A percentile compares a stretch with the other conserved stretches of the same genome.
Conservation (phyloP, 2,329 filamentous ascomycete genomes). For the Aspergillus felis region DNA sequence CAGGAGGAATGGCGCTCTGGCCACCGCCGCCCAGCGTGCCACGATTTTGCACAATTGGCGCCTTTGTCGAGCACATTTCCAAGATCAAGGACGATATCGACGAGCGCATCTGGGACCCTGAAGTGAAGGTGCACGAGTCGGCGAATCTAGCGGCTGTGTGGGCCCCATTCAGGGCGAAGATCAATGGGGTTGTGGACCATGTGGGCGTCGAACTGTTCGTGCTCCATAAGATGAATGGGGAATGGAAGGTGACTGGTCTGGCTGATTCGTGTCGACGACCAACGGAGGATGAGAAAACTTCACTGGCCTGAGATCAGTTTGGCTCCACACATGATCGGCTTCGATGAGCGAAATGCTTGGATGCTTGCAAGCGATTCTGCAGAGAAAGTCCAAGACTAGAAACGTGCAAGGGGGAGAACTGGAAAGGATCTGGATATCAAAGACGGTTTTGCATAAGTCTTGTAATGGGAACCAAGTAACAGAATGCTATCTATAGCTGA, state of each 20-base stretch:
- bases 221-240: slow-evolving; percentile 29
- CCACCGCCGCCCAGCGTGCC: slow-evolving; percentile 25
- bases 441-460: not conserved
- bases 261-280: slow-evolving; percentile 33
- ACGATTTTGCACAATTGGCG: slow-evolving; percentile 35
- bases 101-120: slow-evolving; percentile 33
- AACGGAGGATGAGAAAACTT: slow-evolving; percentile 25
- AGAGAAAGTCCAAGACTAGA: not conserved
- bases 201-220: slow-evolving; percentile 35
- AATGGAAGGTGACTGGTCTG: slow-evolving; percentile 34
- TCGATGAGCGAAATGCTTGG: not conserved
- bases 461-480: not conserved
- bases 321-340: not conserved
- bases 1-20: slow-evolving; percentile 33
- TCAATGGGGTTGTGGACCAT: slow-evolving; percentile 33
- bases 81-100: slow-evolving; percentile 29
- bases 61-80: slow-evolving; percentile 31
- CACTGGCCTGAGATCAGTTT: slow-evolving; percentile 3
- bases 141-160: slow-evolving; percentile 31
- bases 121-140: slow-evolving; percentile 28
- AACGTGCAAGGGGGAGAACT: not conserved
- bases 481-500: not conserved
- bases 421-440: not conserved
- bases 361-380: not conserved
- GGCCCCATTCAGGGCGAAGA: slow-evolving; percentile 33